Evolutionary conservation across 768 basidiomycete species (phyloP).

Genomic region (Lactifluus echinatus): DNA sequence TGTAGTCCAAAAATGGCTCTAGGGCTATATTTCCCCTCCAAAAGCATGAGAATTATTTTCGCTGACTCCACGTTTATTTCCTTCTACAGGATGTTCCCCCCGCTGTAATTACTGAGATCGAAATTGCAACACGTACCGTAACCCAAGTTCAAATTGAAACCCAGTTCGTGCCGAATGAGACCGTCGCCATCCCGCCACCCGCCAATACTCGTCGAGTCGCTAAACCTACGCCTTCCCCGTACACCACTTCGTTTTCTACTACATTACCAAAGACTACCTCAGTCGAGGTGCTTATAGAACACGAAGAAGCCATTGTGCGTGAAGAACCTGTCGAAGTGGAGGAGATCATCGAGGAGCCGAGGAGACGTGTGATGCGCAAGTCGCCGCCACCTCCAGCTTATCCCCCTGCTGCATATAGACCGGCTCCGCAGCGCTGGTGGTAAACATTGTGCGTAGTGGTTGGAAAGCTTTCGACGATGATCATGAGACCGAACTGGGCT

Average conservation of each 20-base stretch:
- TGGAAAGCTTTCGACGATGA: not conserved
- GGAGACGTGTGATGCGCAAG: slow-evolving; percentile 33
- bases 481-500: slow-evolving; percentile 16
- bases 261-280: slow-evolving; percentile 65
- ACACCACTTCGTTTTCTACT: slow-evolving; percentile 47
- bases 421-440: slow-evolving; percentile 18
- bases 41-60: slow-evolving; percentile 11
- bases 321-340: slow-evolving; percentile 30
- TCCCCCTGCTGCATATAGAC: slow-evolving; percentile 27
- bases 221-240: slow-evolving; percentile 59
- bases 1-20: slow-evolving; percentile 12
- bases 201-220: slow-evolving; percentile 72
- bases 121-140: slow-evolving; percentile 45
- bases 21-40: slow-evolving; percentile 22
- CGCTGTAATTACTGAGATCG: slow-evolving; percentile 44
- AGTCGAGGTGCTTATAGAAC: slow-evolving; percentile 52
- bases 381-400: slow-evolving; percentile 40
- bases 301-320: slow-evolving; percentile 34
- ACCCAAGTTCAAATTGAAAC: slow-evolving; percentile 33
- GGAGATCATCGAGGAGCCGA: slow-evolving; percentile 38
- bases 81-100: slow-evolving; percentile 35
- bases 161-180: slow-evolving; percentile 27
- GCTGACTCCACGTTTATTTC: slow-evolving; percentile 19
- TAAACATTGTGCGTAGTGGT: slow-evolving; percentile 11
- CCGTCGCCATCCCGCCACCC: slow-evolving; percentile 64